Percentiles rank a stretch among this genome's conserved stretches.
Evolutionary conservation across 139 green algal genomes (phyloP).

Genomic region (Tetradesmus obliquus): DNA sequence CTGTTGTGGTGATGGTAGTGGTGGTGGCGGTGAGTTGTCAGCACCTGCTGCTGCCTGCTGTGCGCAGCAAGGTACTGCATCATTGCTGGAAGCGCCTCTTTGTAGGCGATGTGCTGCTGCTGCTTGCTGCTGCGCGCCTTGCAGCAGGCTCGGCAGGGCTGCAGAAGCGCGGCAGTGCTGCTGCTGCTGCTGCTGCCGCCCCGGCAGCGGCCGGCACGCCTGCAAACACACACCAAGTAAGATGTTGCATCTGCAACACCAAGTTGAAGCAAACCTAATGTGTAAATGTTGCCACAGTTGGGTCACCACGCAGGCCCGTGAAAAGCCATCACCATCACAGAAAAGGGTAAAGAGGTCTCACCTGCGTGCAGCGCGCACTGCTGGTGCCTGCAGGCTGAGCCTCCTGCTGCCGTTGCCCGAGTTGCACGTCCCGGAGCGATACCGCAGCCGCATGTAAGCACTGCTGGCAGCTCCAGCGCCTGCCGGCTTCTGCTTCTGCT

Average conservation of each 20-base stretch:
- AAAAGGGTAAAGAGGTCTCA: not conserved
- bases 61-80: not conserved
- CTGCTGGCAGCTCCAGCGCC: not conserved
- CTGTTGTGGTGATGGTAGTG: no score
- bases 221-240: no score
- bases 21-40: no score
- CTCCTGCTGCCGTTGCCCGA: not conserved
- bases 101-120: not conserved
- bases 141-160: not conserved
- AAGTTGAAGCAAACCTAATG: no score
- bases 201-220: no score
- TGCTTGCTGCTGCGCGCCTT: not conserved
- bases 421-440: not conserved
- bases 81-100: not conserved
- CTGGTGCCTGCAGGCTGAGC: not conserved
- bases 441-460: not conserved
- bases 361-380: not conserved
- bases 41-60: not conserved
- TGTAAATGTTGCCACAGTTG: no score
- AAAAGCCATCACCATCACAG: no score
- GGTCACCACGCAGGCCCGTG: no score
- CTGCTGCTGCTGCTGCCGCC: not conserved
- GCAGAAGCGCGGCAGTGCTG: not conserved
- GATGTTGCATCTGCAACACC: no score
- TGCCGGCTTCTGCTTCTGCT: not conserved